Evolutionary conservation across 2,329 filamentous ascomycete species (phyloP).

Genomic region (Chaetomiaceae sp.): DNA sequence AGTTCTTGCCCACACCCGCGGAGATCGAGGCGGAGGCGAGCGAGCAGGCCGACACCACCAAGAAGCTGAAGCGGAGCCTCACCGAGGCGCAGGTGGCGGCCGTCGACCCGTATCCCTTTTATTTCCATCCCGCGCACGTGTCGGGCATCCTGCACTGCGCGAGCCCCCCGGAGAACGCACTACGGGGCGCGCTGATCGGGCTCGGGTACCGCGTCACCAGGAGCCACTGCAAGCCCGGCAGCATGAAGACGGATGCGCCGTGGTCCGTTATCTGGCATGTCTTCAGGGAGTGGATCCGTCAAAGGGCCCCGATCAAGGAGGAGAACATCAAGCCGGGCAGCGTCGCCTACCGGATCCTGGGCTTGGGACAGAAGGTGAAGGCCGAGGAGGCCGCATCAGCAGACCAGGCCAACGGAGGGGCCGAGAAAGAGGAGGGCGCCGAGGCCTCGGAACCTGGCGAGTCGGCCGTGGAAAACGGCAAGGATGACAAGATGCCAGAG

Average conservation of each 20-base stretch:
- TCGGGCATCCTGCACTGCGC: slow-evolving; percentile 73
- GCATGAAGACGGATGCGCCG: slow-evolving; percentile 88
- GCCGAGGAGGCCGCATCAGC: slow-evolving; percentile 27
- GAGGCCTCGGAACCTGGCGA: slow-evolving; percentile 28
- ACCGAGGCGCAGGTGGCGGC: slow-evolving; percentile 52
- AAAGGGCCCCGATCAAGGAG: slow-evolving; percentile 72
- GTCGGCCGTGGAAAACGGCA: slow-evolving; percentile 7
- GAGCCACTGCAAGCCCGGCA: slow-evolving; percentile 84
- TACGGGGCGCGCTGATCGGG: slow-evolving; percentile 75
- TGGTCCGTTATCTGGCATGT: slow-evolving; percentile 89
- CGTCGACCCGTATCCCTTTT: slow-evolving; percentile 77
- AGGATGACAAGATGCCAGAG: slow-evolving; percentile 29
- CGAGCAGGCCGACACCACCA: slow-evolving; percentile 28
- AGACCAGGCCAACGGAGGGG: slow-evolving; percentile 19
- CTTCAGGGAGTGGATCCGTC: slow-evolving; percentile 85
- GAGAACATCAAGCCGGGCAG: slow-evolving; percentile 64
- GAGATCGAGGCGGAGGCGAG: slow-evolving; percentile 35
- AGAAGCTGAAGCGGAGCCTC: slow-evolving; percentile 15
- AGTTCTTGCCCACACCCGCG: slow-evolving; percentile 41
- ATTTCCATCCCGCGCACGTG: slow-evolving; percentile 70
- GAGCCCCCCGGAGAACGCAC: slow-evolving; percentile 71
- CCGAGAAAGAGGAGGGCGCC: slow-evolving; percentile 23
- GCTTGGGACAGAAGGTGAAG: slow-evolving; percentile 32
- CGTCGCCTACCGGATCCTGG: slow-evolving; percentile 67
- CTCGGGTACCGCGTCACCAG: slow-evolving; percentile 79